Evolutionary conservation across 257 asterid genomes (phyloP).

Genomic region (Solanum tarijense): DNA sequence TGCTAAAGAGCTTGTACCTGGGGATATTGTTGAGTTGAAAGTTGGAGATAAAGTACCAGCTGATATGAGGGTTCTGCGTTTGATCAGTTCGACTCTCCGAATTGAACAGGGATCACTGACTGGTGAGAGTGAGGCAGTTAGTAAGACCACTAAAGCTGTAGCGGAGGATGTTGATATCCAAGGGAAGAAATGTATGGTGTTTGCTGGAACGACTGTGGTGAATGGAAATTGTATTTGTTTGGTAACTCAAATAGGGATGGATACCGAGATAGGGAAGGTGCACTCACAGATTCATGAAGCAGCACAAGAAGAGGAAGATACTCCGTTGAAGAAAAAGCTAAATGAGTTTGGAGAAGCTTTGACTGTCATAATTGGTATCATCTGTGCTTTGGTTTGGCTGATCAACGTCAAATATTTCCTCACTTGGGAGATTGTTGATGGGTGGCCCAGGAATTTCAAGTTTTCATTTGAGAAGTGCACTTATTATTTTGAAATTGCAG

Average conservation of each 20-base stretch:
- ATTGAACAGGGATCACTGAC: constrained; percentile 95
- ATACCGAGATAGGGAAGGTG: constrained; percentile 87
- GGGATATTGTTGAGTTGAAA: constrained; percentile 91
- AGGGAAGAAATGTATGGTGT: constrained; percentile 94
- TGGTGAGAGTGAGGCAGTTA: constrained; percentile 96
- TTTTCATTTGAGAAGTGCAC: constrained; percentile 99
- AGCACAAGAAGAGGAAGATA: constrained; percentile 77
- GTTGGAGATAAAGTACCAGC: constrained; percentile 98
- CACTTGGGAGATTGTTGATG: constrained; percentile 83
- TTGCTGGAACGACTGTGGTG: constrained; percentile 97
- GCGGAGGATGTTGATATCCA: constrained; percentile 87
- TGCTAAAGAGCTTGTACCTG: constrained; percentile 94
- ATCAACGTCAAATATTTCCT: constrained; percentile 93
- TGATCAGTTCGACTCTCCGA: constrained; percentile 87
- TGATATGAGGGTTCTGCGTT: constrained; percentile 85
- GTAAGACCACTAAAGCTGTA: constrained; percentile 78
- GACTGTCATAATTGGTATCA: constrained; percentile 78
- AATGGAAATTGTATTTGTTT: constrained; percentile 82
- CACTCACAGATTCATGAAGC: constrained; percentile 97
- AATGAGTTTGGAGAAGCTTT: constrained; percentile 93
- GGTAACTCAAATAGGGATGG: constrained; percentile 90
- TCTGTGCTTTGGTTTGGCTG: constrained; percentile 88
- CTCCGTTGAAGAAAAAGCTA: constrained; percentile 94
- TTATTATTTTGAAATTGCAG: constrained; percentile 97
- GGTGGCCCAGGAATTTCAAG: constrained; percentile 91